A percentile compares a stretch with the other conserved stretches of the same genome.
Evolutionary conservation across 768 basidiomycete genomes (phyloP).

Genomic region (Leucocoprinus sp.): DNA sequence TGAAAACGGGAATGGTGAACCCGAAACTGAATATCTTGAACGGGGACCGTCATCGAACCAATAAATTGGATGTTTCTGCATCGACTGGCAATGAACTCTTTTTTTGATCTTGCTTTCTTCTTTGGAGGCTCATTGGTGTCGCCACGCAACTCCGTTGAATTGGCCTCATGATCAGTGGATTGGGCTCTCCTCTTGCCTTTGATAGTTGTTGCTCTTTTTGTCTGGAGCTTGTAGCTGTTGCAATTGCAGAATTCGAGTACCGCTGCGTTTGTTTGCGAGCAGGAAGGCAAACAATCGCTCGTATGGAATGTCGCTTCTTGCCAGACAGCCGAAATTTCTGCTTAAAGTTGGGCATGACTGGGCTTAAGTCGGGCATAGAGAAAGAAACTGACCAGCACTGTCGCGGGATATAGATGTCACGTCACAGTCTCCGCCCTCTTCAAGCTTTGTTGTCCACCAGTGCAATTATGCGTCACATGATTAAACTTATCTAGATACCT

Average conservation of each 20-base stretch:
- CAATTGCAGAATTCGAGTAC: background rate
- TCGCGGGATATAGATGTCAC: too few species aligned
- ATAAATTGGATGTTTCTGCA: constrained; percentile 35
- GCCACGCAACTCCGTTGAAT: background rate
- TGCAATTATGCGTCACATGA: too few species aligned
- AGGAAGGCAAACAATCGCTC: too few species aligned
- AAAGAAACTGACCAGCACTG: too few species aligned
- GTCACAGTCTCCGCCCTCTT: too few species aligned
- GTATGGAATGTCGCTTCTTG: too few species aligned
- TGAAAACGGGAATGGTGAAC: constrained; percentile 46
- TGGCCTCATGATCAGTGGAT: background rate
- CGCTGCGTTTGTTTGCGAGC: background rate
- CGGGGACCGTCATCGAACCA: constrained; percentile 63
- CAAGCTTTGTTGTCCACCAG: too few species aligned
- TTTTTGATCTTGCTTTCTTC: constrained; percentile 15
- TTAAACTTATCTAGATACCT: too few species aligned
- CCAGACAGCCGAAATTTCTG: too few species aligned
- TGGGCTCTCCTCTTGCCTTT: constrained; percentile 2
- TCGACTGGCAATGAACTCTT: constrained; percentile 10
- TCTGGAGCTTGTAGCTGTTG: background rate
- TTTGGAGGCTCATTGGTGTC: constrained; percentile 13
- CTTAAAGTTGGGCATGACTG: too few species aligned
- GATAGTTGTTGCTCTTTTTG: background rate
- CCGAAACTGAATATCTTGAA: constrained; percentile 41
- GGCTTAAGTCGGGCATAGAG: too few species aligned